These are phyloP conservation scores for Sesbania bispinosa DNA, from an alignment of 306 rosid species.

Conservation along the genomic window DNA sequence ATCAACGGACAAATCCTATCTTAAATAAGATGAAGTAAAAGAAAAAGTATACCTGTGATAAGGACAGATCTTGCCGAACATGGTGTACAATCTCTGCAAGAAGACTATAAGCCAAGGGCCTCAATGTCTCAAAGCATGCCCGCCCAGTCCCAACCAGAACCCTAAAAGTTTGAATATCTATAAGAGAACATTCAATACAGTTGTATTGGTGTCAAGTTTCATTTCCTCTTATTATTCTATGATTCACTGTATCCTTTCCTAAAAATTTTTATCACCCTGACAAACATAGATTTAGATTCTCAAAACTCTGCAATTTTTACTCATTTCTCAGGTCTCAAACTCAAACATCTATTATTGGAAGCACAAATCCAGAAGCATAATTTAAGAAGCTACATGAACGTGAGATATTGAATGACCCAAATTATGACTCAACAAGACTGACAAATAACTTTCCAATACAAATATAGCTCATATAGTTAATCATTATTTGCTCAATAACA, in stretches of 20 bases:
- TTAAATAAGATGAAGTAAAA: constrained; percentile 1
- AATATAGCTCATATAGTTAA: neutral
- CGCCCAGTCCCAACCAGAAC: constrained; percentile 95
- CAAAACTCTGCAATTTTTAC: neutral
- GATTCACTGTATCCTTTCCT: neutral
- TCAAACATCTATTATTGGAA: neutral
- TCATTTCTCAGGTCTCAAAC: neutral
- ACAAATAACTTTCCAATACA: neutral
- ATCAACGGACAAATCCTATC: constrained; percentile 13
- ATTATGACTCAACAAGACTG: neutral
- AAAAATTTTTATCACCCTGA: constrained; percentile 8
- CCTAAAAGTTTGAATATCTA: constrained; percentile 43
- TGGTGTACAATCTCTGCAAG: constrained; percentile 99
- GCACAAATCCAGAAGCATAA: constrained; percentile 1
- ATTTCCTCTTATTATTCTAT: neutral
- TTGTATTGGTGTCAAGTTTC: neutral
- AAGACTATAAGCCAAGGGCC: constrained; percentile 97
- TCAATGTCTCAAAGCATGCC: constrained; percentile 95
- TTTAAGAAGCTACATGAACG: neutral
- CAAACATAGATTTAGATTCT: constrained; percentile 6
- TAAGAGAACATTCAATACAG: constrained; percentile 22
- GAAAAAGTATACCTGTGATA: constrained; percentile 64
- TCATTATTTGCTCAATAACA: neutral
- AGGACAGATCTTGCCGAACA: constrained; percentile 87
- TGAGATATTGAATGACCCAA: neutral